Evolutionary conservation across 169 alveolate genomes (phyloP).

Genomic region (Plasmodium inui): DNA sequence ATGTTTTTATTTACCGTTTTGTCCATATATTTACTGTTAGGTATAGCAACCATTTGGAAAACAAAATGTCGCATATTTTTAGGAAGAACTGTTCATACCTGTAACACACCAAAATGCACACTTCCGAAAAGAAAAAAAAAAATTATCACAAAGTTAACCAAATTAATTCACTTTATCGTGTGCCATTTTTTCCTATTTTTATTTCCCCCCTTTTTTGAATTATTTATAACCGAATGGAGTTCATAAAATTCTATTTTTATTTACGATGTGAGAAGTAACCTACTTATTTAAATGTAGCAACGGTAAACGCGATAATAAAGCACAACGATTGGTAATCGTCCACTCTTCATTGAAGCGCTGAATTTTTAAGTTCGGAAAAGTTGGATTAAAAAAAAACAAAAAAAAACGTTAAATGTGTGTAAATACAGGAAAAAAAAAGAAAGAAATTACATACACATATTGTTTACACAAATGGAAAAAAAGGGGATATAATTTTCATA

Average conservation of each 20-base stretch:
- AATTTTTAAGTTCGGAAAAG: not conserved
- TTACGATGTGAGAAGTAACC: not conserved
- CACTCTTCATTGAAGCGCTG: not conserved
- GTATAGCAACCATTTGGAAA: not conserved
- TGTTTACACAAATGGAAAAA: not conserved
- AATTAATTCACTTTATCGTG: conserved; percentile 1
- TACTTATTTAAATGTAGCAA: not conserved
- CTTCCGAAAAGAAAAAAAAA: conserved; percentile 28
- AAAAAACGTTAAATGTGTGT: conserved; percentile 1
- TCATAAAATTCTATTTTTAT: conserved; percentile 11
- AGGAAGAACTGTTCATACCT: conserved; percentile 13
- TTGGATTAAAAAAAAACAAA: not conserved
- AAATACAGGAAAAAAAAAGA: conserved; percentile 1
- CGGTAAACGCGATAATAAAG: not conserved
- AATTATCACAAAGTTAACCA: not conserved
- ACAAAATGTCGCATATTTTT: conserved; percentile 25
- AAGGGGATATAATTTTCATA: not conserved
- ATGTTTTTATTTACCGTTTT: not conserved
- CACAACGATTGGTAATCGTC: not conserved
- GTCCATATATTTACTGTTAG: not conserved
- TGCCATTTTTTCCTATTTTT: not conserved
- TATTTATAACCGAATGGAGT: not conserved
- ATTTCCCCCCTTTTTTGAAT: conserved; percentile 4
- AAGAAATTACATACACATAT: not conserved
- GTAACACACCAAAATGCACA: conserved; percentile 65